Conservation (phyloP, 192 early-diverging fungal species). For the Podila clonocystis region DNA sequence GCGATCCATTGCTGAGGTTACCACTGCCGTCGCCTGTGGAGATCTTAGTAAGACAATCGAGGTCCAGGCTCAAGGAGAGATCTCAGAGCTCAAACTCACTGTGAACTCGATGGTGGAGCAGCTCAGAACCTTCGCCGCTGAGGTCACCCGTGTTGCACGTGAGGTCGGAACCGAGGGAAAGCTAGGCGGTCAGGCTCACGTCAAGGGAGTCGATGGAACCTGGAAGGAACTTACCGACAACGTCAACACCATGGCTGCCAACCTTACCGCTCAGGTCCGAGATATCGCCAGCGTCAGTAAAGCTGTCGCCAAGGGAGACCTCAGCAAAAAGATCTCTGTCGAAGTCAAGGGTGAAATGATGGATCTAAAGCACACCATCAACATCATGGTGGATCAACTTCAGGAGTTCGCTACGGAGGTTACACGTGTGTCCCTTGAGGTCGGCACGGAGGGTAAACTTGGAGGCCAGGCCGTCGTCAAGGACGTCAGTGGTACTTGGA, state of each 20-base stretch:
- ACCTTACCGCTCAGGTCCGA: slow-evolving; percentile 74
- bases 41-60: slow-evolving; percentile 65
- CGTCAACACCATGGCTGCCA: slow-evolving; percentile 77
- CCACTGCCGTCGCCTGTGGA: slow-evolving; percentile 67
- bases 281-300: slow-evolving; percentile 75
- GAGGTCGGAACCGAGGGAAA: slow-evolving; percentile 77
- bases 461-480: slow-evolving; percentile 42
- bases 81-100: slow-evolving; percentile 70
- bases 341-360: slow-evolving; percentile 65
- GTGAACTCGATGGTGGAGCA: slow-evolving; percentile 76
- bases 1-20: slow-evolving; percentile 68
- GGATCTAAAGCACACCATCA: slow-evolving; percentile 63
- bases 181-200: slow-evolving; percentile 70
- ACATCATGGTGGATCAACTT: slow-evolving; percentile 63
- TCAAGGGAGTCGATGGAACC: slow-evolving; percentile 67
- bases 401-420: slow-evolving; percentile 57
- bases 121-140: slow-evolving; percentile 49
- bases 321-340: slow-evolving; percentile 61
- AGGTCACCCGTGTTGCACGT: slow-evolving; percentile 67
- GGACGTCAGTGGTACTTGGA: slow-evolving; percentile 60
- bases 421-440: slow-evolving; percentile 43
- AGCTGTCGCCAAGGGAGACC: slow-evolving; percentile 70
- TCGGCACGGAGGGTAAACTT: slow-evolving; percentile 47
- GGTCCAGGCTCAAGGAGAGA: slow-evolving; percentile 69
- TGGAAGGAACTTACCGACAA: slow-evolving; percentile 77